Evolutionary conservation across 805 yeast genomes (phyloP).

Genomic region (Nakazawaea laoshanensis): DNA sequence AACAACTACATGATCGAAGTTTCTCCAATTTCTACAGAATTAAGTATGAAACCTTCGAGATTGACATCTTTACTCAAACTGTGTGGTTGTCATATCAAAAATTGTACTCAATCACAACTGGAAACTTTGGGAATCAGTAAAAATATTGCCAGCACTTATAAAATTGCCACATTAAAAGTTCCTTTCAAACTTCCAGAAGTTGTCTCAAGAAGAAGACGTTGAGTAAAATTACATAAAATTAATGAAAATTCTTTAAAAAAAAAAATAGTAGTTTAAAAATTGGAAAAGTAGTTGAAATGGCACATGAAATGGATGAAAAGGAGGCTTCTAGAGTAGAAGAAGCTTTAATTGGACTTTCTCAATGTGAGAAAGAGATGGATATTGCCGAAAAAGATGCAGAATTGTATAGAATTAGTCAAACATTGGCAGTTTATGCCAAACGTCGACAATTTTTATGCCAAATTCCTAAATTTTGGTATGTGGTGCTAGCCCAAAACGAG

Average conservation of each 20-base stretch:
- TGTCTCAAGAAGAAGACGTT: conserved; percentile 52
- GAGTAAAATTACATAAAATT: no score
- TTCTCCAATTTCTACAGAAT: conserved; percentile 76
- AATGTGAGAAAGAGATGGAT: conserved; percentile 51
- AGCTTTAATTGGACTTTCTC: conserved; percentile 43
- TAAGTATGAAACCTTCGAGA: conserved; percentile 71
- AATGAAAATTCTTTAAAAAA: no score
- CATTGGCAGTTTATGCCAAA: conserved; percentile 48
- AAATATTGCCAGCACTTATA: conserved; percentile 43
- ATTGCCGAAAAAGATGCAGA: conserved; percentile 54
- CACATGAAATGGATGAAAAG: no score
- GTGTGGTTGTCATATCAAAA: conserved; percentile 73
- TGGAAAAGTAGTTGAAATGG: neutral
- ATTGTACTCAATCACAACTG: conserved; percentile 65
- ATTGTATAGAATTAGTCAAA: conserved; percentile 38
- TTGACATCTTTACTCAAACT: conserved; percentile 63
- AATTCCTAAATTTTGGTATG: conserved; percentile 81
- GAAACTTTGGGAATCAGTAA: conserved; percentile 64
- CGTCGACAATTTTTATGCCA: conserved; percentile 43
- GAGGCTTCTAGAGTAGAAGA: no score
- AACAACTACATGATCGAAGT: conserved; percentile 70
- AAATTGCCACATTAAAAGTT: conserved; percentile 75
- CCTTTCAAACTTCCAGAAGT: conserved; percentile 87
- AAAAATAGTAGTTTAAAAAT: no score
- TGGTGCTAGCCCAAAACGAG: conserved; percentile 73